Conservation (phyloP, 1,284 basidiomycete genomes). For the Cerrena zonata region DNA sequence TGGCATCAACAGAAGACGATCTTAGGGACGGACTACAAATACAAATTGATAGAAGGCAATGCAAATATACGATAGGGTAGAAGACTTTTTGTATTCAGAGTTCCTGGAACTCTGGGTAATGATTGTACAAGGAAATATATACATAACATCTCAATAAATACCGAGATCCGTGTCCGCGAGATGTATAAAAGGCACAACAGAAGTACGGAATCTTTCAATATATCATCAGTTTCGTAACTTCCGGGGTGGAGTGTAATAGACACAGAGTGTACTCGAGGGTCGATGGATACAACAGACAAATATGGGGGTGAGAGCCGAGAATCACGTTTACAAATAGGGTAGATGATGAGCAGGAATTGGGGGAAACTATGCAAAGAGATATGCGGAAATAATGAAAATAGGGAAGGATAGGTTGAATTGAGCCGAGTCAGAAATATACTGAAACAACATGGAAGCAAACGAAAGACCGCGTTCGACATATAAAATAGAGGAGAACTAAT, state of each 20-base stretch:
- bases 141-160: slow-evolving; percentile 1
- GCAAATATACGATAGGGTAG: background rate
- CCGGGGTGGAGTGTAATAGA: too few relatives aligned
- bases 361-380: background rate
- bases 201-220: too few relatives aligned
- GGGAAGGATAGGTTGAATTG: background rate
- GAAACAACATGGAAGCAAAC: background rate
- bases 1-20: background rate
- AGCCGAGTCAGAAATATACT: background rate
- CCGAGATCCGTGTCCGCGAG: too few relatives aligned
- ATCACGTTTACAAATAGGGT: background rate
- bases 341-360: background rate
- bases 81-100: background rate
- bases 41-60: background rate
- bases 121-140: slow-evolving; percentile 6
- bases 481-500: background rate
- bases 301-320: too few relatives aligned
- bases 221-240: too few relatives aligned
- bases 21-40: background rate
- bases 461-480: too few relatives aligned
- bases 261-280: too few relatives aligned
- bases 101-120: background rate
- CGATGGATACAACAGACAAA: too few relatives aligned
- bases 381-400: too few relatives aligned
- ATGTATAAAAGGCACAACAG: too few relatives aligned